Evolutionary conservation across 2,329 filamentous ascomycete genomes (phyloP).

Genomic region (Chrysosphaeria jannelii): DNA sequence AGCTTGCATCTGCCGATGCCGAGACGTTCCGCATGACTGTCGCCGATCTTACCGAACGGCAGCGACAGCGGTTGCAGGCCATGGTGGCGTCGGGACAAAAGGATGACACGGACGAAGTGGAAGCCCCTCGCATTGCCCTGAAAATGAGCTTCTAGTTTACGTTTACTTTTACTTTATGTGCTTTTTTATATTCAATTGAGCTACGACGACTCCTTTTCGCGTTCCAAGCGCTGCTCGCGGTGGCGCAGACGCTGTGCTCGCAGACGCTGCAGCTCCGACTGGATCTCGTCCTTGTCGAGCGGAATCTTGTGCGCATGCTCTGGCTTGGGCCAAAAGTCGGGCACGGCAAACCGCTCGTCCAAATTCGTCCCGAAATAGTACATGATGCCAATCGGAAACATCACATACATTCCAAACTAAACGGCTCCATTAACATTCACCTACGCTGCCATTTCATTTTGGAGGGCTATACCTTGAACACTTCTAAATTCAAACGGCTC

Average conservation of each 20-base stretch:
- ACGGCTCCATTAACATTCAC: conserved; percentile 1
- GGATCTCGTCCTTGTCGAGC: conserved; percentile 53
- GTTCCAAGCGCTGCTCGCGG: conserved; percentile 33
- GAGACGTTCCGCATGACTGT: conserved; percentile 45
- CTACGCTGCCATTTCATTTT: too few relatives aligned
- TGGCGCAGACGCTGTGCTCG: conserved; percentile 37
- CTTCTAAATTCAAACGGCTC: conserved; percentile 70
- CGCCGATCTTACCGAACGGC: conserved; percentile 33
- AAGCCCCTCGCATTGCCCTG: conserved; percentile 59
- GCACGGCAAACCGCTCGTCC: conserved; percentile 65
- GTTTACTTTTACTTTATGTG: too few relatives aligned
- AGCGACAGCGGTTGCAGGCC: conserved; percentile 52
- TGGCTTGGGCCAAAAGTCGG: conserved; percentile 75
- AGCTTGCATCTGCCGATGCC: conserved; percentile 52
- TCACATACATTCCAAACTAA: conserved; percentile 92
- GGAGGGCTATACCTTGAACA: conserved; percentile 98
- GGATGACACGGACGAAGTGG: conserved; percentile 9
- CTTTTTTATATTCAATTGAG: too few relatives aligned
- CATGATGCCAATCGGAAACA: conserved; percentile 98
- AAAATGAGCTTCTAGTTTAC: conserved; percentile 71
- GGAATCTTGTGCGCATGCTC: conserved; percentile 51
- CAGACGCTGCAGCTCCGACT: conserved; percentile 47
- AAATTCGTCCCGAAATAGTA: conserved; percentile 99
- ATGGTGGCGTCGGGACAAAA: conserved; percentile 35
- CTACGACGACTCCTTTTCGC: conserved; percentile 9